Conservation (phyloP, 1,139 yeast species). For the Arxiozyma telluris region DNA sequence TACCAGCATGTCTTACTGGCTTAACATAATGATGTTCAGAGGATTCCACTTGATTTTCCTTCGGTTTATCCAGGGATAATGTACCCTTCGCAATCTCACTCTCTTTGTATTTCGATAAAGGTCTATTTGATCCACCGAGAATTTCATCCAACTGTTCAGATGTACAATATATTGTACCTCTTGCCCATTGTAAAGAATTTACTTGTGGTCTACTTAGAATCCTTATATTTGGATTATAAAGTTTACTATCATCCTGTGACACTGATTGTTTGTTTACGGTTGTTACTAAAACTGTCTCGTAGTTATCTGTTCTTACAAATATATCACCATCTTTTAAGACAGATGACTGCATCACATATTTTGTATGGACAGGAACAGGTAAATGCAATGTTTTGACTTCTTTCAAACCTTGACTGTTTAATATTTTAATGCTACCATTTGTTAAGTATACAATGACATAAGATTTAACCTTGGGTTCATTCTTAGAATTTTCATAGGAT, state of each 20-base stretch:
- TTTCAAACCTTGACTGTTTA: slow-evolving; percentile 46
- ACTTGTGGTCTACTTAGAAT: slow-evolving; percentile 77
- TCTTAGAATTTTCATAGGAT: slow-evolving; percentile 16
- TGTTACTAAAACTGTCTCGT: slow-evolving; percentile 48
- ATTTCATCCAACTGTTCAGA: slow-evolving; percentile 50
- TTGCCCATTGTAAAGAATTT: slow-evolving; percentile 79
- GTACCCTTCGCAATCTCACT: slow-evolving; percentile 49
- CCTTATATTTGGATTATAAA: slow-evolving; percentile 51
- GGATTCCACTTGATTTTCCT: slow-evolving; percentile 6
- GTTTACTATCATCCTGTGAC: slow-evolving; percentile 34
- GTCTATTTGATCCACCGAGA: slow-evolving; percentile 54
- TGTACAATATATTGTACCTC: slow-evolving; percentile 57
- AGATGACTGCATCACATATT: slow-evolving; percentile 36
- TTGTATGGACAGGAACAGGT: slow-evolving; percentile 37
- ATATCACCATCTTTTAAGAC: slow-evolving; percentile 69
- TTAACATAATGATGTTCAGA: slow-evolving; percentile 38
- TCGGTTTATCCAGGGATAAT: slow-evolving; percentile 33
- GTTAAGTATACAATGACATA: slow-evolving; percentile 37
- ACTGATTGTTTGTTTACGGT: slow-evolving; percentile 35
- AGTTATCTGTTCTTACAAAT: slow-evolving; percentile 47
- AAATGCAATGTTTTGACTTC: slow-evolving; percentile 38
- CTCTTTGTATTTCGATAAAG: slow-evolving; percentile 46
- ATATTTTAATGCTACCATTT: slow-evolving; percentile 36
- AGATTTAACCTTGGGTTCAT: slow-evolving; percentile 33
- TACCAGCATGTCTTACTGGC: slow-evolving; percentile 38